Conservation (phyloP, 352 stramenopile genomes). For the Aphanomyces stellatus region DNA sequence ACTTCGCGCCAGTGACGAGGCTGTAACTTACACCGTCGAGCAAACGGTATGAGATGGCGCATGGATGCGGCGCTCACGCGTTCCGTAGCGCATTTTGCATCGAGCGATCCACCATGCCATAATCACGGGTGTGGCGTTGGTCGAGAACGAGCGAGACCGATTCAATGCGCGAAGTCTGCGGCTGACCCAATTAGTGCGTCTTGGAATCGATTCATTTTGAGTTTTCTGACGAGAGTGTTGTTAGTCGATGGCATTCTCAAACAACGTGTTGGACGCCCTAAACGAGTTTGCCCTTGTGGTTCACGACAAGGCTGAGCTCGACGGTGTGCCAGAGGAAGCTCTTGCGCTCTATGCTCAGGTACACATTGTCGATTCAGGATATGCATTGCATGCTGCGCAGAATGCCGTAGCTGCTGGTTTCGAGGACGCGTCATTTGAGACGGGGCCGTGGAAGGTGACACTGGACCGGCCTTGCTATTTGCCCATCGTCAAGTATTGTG, state of each 20-base stretch:
- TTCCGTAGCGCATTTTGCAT: neutral
- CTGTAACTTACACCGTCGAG: slow-evolving; percentile 39
- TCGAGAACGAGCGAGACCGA: neutral
- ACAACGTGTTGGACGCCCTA: slow-evolving; percentile 96
- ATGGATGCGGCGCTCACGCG: neutral
- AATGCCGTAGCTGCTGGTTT: slow-evolving; percentile 25
- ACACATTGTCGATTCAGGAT: no score
- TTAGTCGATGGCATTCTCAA: slow-evolving; percentile 91
- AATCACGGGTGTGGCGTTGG: neutral
- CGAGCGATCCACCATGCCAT: neutral
- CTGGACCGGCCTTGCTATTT: slow-evolving; percentile 93
- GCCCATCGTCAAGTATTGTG: slow-evolving; percentile 93
- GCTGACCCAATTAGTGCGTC: neutral
- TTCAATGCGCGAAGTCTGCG: neutral
- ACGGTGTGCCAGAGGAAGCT: slow-evolving; percentile 86
- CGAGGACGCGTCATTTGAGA: slow-evolving; percentile 51
- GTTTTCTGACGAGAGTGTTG: neutral
- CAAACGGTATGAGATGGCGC: slow-evolving; percentile 48
- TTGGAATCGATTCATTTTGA: neutral
- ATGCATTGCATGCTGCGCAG: slow-evolving; percentile 23
- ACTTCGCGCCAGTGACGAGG: slow-evolving; percentile 62
- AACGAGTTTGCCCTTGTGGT: slow-evolving; percentile 92
- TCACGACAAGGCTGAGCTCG: slow-evolving; percentile 76
- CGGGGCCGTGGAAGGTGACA: slow-evolving; percentile 92
- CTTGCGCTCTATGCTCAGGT: slow-evolving; percentile 87